Percentiles rank a stretch among this genome's conserved stretches.
phyloP scores from a whole-genome alignment of 2,329 filamentous ascomycete species.

The Ceratocystis cubensis region DNA sequence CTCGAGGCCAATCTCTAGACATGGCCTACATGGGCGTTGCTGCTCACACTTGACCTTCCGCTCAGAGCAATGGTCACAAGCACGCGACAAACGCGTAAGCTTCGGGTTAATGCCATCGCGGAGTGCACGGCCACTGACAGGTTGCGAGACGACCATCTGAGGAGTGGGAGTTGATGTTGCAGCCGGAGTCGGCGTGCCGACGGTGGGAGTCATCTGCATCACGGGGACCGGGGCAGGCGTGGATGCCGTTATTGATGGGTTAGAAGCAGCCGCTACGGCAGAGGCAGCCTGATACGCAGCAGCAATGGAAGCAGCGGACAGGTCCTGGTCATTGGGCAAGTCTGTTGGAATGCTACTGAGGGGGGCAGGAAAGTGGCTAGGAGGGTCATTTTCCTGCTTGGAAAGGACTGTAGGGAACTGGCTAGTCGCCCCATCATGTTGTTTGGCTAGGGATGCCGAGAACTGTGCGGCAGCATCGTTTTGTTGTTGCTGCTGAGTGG shows the following conservation, averaged over 20 bases:
- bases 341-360: not conserved
- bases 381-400: not conserved
- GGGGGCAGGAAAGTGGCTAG: not conserved
- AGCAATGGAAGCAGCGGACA: slow-evolving; percentile 16
- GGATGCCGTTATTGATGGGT: slow-evolving; percentile 4
- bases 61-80: slow-evolving; percentile 50
- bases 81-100: slow-evolving; percentile 43
- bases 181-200: not conserved
- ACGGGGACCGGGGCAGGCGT: slow-evolving; percentile 8
- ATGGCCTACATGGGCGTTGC: slow-evolving; percentile 42
- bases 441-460: slow-evolving; percentile 13
- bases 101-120: slow-evolving; percentile 37
- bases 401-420: not conserved
- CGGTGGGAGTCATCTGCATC: slow-evolving; percentile 8
- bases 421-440: not conserved
- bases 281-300: slow-evolving; percentile 18
- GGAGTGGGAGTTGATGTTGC: slow-evolving; percentile 6
- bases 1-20: slow-evolving; percentile 43
- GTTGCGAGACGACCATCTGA: slow-evolving; percentile 9
- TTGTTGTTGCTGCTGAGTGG: slow-evolving; percentile 21
- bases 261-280: slow-evolving; percentile 1
- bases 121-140: slow-evolving; percentile 20
- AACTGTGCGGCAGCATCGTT: slow-evolving; percentile 19
- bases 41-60: slow-evolving; percentile 52
- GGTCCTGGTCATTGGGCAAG: slow-evolving; percentile 9